A percentile compares a stretch with the other conserved stretches of the same genome.
These are phyloP conservation scores for Beauveria rudraprayagi DNA, from an alignment of 2,329 filamentous ascomycete species.

Conservation along the genomic window DNA sequence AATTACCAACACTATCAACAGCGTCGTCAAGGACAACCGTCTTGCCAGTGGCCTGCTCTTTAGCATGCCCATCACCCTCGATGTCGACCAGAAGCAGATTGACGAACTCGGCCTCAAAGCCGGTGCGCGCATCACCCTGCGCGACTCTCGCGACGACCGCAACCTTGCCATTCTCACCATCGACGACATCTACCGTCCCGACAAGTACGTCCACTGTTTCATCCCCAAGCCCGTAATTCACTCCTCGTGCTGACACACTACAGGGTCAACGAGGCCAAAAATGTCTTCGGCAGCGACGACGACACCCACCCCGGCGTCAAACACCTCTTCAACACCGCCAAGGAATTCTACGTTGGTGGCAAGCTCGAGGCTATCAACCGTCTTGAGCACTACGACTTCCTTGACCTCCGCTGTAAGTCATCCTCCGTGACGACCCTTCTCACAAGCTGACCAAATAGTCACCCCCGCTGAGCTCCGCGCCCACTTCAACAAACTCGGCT, in stretches of 20 bases:
- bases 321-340: constrained; percentile 72
- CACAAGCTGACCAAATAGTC: constrained; percentile 39
- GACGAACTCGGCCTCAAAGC: constrained; percentile 67
- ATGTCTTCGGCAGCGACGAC: constrained; percentile 89
- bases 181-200: constrained; percentile 88
- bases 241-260: constrained; percentile 15
- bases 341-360: constrained; percentile 90
- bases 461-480: constrained; percentile 89
- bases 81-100: constrained; percentile 69
- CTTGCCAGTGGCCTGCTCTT: constrained; percentile 86
- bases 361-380: constrained; percentile 94
- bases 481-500: constrained; percentile 99
- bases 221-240: background rate
- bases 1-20: constrained; percentile 31
- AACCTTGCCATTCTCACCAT: constrained; percentile 94
- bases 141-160: constrained; percentile 92
- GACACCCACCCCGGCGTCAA: constrained; percentile 87
- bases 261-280: constrained; percentile 79
- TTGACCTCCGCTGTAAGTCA: constrained; percentile 78
- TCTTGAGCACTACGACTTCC: constrained; percentile 97
- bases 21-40: constrained; percentile 82
- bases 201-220: constrained; percentile 60
- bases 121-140: constrained; percentile 75
- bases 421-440: background rate
- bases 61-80: constrained; percentile 93